Conservation (phyloP, 108 stramenopile species). For the Skeletonema marinoi region DNA sequence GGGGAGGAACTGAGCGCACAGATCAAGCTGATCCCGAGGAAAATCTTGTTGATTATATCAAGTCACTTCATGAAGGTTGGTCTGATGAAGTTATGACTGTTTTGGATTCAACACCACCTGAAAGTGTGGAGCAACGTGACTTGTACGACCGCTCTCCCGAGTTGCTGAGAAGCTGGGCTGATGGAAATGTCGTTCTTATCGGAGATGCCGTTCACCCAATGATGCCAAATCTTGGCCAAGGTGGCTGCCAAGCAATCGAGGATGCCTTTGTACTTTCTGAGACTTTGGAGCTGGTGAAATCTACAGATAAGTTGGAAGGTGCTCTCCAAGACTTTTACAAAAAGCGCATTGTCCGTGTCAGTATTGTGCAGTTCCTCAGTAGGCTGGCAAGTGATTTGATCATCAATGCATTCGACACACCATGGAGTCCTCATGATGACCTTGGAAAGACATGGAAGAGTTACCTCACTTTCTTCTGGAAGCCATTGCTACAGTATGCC, state of each 20-base stretch:
- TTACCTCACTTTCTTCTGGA: constrained; percentile 93
- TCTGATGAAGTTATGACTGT: constrained; percentile 90
- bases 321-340: constrained; percentile 90
- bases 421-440: constrained; percentile 89
- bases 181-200: constrained; percentile 92
- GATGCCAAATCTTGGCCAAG: constrained; percentile 98
- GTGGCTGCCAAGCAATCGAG: constrained; percentile 97
- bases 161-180: constrained; percentile 89
- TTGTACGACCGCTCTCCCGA: constrained; percentile 94
- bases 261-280: constrained; percentile 94
- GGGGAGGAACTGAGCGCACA: constrained; percentile 75
- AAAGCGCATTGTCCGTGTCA: constrained; percentile 88
- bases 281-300: constrained; percentile 73
- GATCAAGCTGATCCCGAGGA: constrained; percentile 78
- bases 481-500: constrained; percentile 84
- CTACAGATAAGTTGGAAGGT: constrained; percentile 70
- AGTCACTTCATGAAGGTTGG: constrained; percentile 92
- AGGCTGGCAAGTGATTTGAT: constrained; percentile 94
- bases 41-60: constrained; percentile 92
- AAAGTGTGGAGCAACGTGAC: constrained; percentile 95
- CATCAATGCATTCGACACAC: constrained; percentile 94
- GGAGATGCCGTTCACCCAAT: constrained; percentile 96
- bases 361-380: constrained; percentile 89
- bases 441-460: constrained; percentile 89
- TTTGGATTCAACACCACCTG: constrained; percentile 90